Evolutionary conservation across 2,329 filamentous ascomycete genomes (phyloP), one percentile per base, ranked within the genome.

Genomic region (Cercospora citrullina): DNA sequence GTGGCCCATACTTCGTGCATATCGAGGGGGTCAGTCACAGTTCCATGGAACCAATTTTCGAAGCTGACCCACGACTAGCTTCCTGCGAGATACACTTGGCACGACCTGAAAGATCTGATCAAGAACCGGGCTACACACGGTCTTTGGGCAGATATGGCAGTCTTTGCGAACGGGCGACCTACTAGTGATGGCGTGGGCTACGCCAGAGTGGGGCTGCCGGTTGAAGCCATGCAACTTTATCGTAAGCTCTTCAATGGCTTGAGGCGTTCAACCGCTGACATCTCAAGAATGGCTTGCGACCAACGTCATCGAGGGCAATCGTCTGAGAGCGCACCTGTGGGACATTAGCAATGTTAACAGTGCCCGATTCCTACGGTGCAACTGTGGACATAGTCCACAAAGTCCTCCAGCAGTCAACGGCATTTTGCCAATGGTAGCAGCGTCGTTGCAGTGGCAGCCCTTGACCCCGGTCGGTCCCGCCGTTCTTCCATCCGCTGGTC

Each of bases 31-130:
- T 74, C 51, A 48, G 72, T 60, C 2, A 21, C 12, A 26, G 18
- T n/a, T n/a, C 12, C 42, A 31, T 10, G 18, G 14, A 4, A 42
- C 23, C 14, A 39, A 16, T 18, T 23, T 8, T 9, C 36, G 28
- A 53, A n/a, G 62, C 69, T 68, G 59, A 68, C 31, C 1, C 2
- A 16, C 21, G 63, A 9, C 9, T 28, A 77, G 76, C 71, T 77
- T 28, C 75, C 75, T 33, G 58, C 51, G 31, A 60, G 65, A 31
- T 77, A 74, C 68, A 77, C 75, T 39, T 77, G 76, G 76, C 74
- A 77, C 62, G 71, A 77, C 59, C 61, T 77, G 28, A 77, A 77
- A 64, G 76, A 77, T 65, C 66, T 77, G 12, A 72, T 77, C 21
- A 74, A 72, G 30, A 48, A 45, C 36, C 63, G 72, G 55, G 75